A percentile compares a stretch with the other conserved stretches of the same genome.
These are phyloP conservation scores for Tricholoma flavovirens DNA, from an alignment of 768 basidiomycete species.

Conservation along the genomic window DNA sequence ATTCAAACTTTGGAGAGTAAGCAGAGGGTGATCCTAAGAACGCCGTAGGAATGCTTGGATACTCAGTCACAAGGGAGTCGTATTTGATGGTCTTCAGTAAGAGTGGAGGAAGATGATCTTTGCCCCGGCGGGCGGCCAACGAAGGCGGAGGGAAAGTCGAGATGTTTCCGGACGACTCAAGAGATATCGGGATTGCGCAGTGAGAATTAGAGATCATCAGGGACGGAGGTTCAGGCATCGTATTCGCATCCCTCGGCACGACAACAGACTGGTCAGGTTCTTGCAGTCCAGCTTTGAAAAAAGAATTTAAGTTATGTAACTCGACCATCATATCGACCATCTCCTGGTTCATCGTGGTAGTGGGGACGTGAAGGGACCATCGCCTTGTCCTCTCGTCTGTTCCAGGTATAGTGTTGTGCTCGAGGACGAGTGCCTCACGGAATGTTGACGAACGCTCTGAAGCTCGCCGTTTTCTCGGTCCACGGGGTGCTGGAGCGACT, in stretches of 20 bases:
- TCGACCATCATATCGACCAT: slow-evolving; percentile 36
- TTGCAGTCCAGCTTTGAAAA: slow-evolving; percentile 28
- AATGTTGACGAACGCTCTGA: slow-evolving; percentile 11
- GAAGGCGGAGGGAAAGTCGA: slow-evolving; percentile 14
- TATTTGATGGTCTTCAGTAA: slow-evolving; percentile 11
- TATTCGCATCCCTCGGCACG: slow-evolving; percentile 13
- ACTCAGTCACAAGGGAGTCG: slow-evolving; percentile 18
- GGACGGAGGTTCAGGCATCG: slow-evolving; percentile 26
- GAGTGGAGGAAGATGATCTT: slow-evolving; percentile 27
- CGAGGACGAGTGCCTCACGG: slow-evolving; percentile 28
- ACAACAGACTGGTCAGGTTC: slow-evolving; percentile 12
- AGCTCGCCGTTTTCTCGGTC: neutral
- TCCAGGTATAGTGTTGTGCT: slow-evolving; percentile 28
- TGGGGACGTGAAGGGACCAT: slow-evolving; percentile 29
- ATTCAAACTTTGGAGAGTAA: slow-evolving; percentile 30
- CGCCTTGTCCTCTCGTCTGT: slow-evolving; percentile 24
- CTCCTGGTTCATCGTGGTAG: slow-evolving; percentile 31
- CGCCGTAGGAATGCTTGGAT: slow-evolving; percentile 40
- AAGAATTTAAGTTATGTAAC: slow-evolving; percentile 32
- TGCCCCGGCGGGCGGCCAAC: slow-evolving; percentile 35
- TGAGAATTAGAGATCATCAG: slow-evolving; percentile 40
- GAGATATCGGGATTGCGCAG: slow-evolving; percentile 29
- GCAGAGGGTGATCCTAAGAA: slow-evolving; percentile 37
- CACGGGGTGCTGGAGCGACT: neutral
- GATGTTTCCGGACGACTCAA: slow-evolving; percentile 27